Evolutionary conservation across 2,329 filamentous ascomycete genomes (phyloP), one percentile per base, ranked within the genome.

Genomic region (Diaporthe citrichinensis): DNA sequence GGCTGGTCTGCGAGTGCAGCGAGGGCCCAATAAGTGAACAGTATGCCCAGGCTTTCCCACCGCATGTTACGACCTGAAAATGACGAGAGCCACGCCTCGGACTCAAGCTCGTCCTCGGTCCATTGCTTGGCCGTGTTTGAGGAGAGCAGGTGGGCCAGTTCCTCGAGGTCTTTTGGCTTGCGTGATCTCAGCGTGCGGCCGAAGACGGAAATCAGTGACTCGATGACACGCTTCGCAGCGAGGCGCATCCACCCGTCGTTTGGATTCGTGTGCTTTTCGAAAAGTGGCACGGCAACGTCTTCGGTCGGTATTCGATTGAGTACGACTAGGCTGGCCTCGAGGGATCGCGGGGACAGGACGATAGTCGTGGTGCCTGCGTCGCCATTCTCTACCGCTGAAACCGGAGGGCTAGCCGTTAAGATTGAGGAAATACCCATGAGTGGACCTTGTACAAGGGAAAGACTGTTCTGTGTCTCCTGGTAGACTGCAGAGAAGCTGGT

Each of bases 31-130:
- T 78, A 78, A 0, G 79, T 67, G n/a, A 83, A 87, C 1, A 87
- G 77, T 15, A 87, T 71, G 0, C 86, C 86, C 1, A 88, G 72
- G 0, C 84, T 83, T 71, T 88, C 86, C 87, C 86, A 88, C 1
- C 87, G 82, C 28, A 86, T 78, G 23, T 83, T 83, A 0, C 76
- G 76, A 0, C 85, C 85, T 0, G 80, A 81, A 65, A 88, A 85
- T 49, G 86, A 84, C 2, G 78, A 79, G 0, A 84, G 78, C 85
- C 86, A 88, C n/a, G 78, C 78, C 4, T 83, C 77, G 0, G 83
- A 77, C n/a, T 83, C 80, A 0, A 80, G 75, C 12, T 84, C 81
- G 0, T 84, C 79, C 20, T 87, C 85, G 0, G 77, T 77, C 14
- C 87, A 80, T 0, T 83, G 82, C 9, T 79, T 80, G 0, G 81